phyloP scores from a whole-genome alignment of 495 filamentous ascomycete genomes.

The Neurospora hispaniola region DNA sequence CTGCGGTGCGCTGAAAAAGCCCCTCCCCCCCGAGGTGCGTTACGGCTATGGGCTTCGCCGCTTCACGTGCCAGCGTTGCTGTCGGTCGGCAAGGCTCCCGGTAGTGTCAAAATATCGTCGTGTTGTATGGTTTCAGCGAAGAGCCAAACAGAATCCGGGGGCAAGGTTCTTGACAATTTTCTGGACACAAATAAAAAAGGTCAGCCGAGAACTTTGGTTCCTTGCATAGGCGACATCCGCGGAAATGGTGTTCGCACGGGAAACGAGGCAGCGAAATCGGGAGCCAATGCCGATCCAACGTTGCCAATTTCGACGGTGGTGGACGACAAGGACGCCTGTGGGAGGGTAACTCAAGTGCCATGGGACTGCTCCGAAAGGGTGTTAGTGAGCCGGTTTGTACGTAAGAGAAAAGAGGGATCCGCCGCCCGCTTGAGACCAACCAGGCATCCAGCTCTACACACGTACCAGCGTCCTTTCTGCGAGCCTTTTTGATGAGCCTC shows the following conservation, averaged over 20 bases:
- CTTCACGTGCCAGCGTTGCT: background rate
- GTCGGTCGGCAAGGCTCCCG: background rate
- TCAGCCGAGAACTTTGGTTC: background rate
- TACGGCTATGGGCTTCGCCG: background rate
- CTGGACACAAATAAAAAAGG: background rate
- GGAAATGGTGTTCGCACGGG: conserved; percentile 15
- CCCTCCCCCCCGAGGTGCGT: background rate
- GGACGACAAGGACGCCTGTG: background rate
- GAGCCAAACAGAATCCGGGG: background rate
- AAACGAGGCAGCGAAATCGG: background rate
- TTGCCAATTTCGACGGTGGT: conserved; percentile 1
- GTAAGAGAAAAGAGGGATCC: conserved; percentile 21
- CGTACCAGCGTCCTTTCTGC: background rate
- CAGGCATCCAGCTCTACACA: background rate
- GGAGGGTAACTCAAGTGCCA: conserved; percentile 6
- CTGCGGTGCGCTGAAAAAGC: background rate
- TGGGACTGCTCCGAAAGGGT: conserved; percentile 8
- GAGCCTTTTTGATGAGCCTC: background rate
- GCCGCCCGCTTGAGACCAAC: background rate
- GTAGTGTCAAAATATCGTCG: background rate
- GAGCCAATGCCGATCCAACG: conserved; percentile 10
- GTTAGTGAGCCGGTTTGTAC: conserved; percentile 24
- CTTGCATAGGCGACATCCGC: conserved; percentile 10
- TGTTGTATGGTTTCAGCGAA: background rate
- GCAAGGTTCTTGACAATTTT: background rate